Percentiles rank a stretch among this genome's conserved stretches.
These are phyloP conservation scores for Bombardia bombarda DNA, from an alignment of 495 filamentous ascomycete genomes.

Conservation along the genomic window DNA sequence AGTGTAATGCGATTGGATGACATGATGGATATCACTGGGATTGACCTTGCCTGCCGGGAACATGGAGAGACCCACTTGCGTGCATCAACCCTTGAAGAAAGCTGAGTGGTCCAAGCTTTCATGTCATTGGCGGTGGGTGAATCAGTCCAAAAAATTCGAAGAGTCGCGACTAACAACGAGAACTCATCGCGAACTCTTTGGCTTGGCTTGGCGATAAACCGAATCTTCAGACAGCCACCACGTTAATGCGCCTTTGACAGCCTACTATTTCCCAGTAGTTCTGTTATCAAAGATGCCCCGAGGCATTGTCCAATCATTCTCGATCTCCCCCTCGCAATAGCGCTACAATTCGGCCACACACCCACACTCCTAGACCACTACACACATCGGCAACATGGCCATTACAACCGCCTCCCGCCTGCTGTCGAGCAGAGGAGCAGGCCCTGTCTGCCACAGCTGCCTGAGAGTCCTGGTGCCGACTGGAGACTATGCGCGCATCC, in stretches of 20 bases:
- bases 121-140: no score
- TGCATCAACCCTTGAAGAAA: no score
- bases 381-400: neutral
- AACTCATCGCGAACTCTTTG: neutral
- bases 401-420: conserved; percentile 11
- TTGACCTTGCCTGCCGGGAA: no score
- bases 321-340: neutral
- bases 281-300: no score
- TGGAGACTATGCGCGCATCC: neutral
- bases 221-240: neutral
- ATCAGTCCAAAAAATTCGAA: no score
- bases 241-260: conserved; percentile 1
- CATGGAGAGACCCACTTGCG: no score
- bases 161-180: no score
- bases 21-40: no score
- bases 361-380: no score
- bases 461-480: neutral
- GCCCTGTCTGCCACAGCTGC: conserved; percentile 15
- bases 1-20: neutral
- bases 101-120: no score
- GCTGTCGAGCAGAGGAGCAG: conserved; percentile 6
- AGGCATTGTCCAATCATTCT: no score
- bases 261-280: neutral
- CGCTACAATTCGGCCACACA: neutral
- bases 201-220: neutral